Percentiles rank a stretch among this genome's conserved stretches.
phyloP scores from a whole-genome alignment of 1,139 yeast species.

The Kurtzmaniella quercitrusa region DNA sequence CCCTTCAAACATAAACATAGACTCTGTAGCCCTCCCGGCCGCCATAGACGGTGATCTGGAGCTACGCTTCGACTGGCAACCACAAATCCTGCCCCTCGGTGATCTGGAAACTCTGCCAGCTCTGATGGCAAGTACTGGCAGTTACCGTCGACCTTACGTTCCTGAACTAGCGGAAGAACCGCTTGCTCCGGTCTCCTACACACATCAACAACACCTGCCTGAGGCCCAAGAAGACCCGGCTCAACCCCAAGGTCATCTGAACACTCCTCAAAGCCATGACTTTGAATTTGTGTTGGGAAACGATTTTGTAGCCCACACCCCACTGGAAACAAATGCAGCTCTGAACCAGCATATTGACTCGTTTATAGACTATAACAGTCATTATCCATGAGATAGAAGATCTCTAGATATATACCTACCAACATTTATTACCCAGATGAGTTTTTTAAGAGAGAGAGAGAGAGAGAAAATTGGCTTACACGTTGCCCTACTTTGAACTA shows the following conservation, averaged over 20 bases:
- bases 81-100: slow-evolving; percentile 1
- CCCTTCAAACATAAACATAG: neutral
- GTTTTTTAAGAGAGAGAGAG: too few species aligned
- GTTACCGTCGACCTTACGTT: neutral
- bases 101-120: slow-evolving; percentile 4
- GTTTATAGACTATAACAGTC: slow-evolving; percentile 24
- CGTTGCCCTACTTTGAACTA: too few species aligned
- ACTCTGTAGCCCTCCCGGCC: neutral
- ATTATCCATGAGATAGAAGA: slow-evolving; percentile 9
- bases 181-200: slow-evolving; percentile 8
- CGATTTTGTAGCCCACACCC: slow-evolving; percentile 7
- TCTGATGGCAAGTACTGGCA: neutral
- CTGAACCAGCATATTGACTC: slow-evolving; percentile 18
- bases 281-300: slow-evolving; percentile 7
- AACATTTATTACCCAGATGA: too few species aligned
- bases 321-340: slow-evolving; percentile 8
- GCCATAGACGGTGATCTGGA: neutral
- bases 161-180: slow-evolving; percentile 2
- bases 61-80: slow-evolving; percentile 2
- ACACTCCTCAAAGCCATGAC: slow-evolving; percentile 7
- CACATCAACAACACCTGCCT: slow-evolving; percentile 9
- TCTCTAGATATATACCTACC: too few species aligned
- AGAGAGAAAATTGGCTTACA: too few species aligned
- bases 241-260: slow-evolving; percentile 1
- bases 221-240: slow-evolving; percentile 3